Percentiles rank a stretch among this genome's conserved stretches.
Evolutionary conservation across 2,329 filamentous ascomycete species (phyloP).

Genomic region (Fonsecaea nubica): DNA sequence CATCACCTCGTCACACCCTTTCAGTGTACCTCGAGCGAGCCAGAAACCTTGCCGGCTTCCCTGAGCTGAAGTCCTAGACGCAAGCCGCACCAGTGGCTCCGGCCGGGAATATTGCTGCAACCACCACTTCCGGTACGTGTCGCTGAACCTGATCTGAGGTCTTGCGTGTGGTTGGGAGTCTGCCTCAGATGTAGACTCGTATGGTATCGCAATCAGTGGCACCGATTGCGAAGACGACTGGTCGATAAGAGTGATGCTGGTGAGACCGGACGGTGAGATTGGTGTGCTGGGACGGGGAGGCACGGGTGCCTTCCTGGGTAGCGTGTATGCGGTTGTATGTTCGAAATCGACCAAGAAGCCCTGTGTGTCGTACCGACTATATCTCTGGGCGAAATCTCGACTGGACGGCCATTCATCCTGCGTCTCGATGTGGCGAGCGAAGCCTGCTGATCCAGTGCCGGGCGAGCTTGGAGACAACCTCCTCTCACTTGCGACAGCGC

Average conservation of each 20-base stretch:
- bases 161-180: not conserved
- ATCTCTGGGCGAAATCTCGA: not conserved
- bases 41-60: slow-evolving; percentile 10
- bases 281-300: not conserved
- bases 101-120: not conserved
- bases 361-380: slow-evolving; percentile 7
- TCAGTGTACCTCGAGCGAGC: slow-evolving; percentile 16
- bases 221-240: not conserved
- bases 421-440: not conserved
- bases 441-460: not conserved
- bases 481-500: not conserved
- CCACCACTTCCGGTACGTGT: slow-evolving; percentile 10
- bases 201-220: slow-evolving; percentile 7
- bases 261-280: not conserved
- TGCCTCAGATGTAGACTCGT: not conserved
- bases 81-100: not conserved
- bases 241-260: not conserved
- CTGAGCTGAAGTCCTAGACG: not conserved
- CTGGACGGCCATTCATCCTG: slow-evolving; percentile 9
- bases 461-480: not conserved
- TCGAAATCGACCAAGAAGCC: slow-evolving; percentile 17
- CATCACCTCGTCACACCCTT: not conserved
- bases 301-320: slow-evolving; percentile 10
- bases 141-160: slow-evolving; percentile 11
- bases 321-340: slow-evolving; percentile 4